Evolutionary conservation across 2,329 filamentous ascomycete genomes (phyloP).

Genomic region (Drechslerella coelobrocha): DNA sequence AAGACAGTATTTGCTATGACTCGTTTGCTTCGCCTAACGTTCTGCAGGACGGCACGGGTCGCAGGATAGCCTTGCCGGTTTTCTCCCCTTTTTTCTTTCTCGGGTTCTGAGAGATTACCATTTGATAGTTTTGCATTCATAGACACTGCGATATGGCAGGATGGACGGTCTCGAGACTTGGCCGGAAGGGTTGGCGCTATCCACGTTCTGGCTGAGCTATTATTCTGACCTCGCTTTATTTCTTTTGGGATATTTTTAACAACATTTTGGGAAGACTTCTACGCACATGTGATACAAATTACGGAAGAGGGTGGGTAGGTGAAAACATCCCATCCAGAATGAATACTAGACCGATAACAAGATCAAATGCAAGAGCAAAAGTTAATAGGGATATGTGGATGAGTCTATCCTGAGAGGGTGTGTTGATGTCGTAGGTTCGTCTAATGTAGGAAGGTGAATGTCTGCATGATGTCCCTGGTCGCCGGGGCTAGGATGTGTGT

Average conservation of each 20-base stretch:
- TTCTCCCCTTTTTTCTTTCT: conserved; percentile 26
- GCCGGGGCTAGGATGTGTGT: conserved; percentile 1
- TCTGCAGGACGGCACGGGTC: conserved; percentile 50
- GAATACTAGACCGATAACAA: neutral
- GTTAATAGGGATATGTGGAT: neutral
- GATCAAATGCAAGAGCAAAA: neutral
- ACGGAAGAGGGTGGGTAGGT: neutral
- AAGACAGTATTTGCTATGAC: neutral
- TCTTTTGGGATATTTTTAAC: neutral
- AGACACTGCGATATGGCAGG: neutral
- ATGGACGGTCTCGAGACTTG: neutral
- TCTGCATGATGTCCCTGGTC: neutral
- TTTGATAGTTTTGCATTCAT: neutral
- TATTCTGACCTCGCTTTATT: neutral
- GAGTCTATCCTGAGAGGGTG: neutral
- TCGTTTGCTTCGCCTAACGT: conserved; percentile 40
- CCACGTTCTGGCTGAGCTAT: neutral
- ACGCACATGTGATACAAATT: conserved; percentile 6
- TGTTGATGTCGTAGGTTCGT: neutral
- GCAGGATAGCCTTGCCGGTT: conserved; percentile 40
- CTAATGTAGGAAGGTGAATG: neutral
- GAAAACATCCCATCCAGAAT: neutral
- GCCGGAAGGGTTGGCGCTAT: neutral
- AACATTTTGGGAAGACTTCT: neutral
- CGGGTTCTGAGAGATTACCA: neutral